These are phyloP conservation scores for Russula griseocarnosa DNA, from an alignment of 768 basidiomycete genomes.

Conservation along the genomic window DNA sequence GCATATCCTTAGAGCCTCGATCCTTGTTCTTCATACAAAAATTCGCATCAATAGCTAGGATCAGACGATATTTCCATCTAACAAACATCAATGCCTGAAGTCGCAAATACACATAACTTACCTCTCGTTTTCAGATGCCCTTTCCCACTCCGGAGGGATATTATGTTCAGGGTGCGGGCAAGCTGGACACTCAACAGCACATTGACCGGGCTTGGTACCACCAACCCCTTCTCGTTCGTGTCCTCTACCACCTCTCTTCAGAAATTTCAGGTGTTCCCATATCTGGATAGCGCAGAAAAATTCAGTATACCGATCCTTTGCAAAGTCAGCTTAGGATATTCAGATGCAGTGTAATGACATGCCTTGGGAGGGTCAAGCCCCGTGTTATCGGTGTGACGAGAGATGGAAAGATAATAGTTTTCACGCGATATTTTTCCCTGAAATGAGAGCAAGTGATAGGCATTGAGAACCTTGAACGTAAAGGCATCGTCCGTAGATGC, in stretches of 20 bases:
- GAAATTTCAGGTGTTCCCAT: background rate
- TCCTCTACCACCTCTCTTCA: background rate
- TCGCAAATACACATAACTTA: background rate
- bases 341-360: background rate
- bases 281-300: background rate
- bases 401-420: background rate
- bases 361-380: background rate
- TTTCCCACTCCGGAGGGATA: background rate
- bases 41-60: background rate
- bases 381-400: background rate
- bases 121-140: background rate
- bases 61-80: background rate
- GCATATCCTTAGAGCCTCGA: no score
- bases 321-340: background rate
- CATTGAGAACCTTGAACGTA: background rate
- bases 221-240: background rate
- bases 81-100: background rate
- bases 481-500: background rate
- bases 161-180: background rate
- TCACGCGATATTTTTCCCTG: background rate
- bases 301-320: background rate
- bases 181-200: background rate
- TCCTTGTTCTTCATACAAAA: background rate
- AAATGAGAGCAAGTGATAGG: background rate
- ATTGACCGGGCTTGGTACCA: background rate